phyloP scores from a whole-genome alignment of 75 land plant species.

The Ceratopteris richardii region DNA sequence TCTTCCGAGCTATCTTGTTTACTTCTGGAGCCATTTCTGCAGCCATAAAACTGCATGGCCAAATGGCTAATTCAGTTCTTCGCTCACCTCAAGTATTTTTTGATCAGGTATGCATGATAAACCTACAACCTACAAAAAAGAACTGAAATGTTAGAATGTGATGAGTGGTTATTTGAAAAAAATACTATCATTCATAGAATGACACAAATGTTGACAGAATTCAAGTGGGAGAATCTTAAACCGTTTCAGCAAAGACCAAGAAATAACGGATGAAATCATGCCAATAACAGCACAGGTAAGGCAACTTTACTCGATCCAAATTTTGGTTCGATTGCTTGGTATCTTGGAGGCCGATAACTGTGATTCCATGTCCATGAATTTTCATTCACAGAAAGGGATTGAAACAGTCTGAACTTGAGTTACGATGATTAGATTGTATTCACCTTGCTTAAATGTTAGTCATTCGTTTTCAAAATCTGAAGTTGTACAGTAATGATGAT shows the following conservation, averaged over 20 bases:
- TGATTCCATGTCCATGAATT: no score
- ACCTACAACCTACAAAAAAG: no score
- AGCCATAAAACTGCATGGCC: slow-evolving; percentile 20
- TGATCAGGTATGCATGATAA: slow-evolving; percentile 18
- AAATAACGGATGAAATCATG: slow-evolving; percentile 22
- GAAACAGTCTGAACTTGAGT: no score
- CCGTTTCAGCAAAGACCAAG: slow-evolving; percentile 29
- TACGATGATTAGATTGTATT: no score
- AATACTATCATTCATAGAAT: no score
- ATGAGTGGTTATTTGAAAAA: not conserved
- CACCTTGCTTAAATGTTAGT: no score
- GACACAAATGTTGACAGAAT: no score
- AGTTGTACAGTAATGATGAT: no score
- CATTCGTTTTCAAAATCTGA: no score
- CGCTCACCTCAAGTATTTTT: slow-evolving; percentile 26
- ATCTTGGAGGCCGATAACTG: no score
- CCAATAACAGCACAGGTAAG: slow-evolving; percentile 23
- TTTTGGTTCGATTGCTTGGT: no score
- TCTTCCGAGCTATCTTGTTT: slow-evolving; percentile 19
- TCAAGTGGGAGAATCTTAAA: slow-evolving; percentile 27
- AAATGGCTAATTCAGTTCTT: slow-evolving; percentile 25
- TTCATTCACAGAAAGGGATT: no score
- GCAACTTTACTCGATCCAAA: not conserved
- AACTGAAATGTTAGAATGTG: not conserved
- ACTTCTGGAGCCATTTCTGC: slow-evolving; percentile 13